Conservation (phyloP, 2,329 filamentous ascomycete genomes). For the Microdochium paspali region DNA sequence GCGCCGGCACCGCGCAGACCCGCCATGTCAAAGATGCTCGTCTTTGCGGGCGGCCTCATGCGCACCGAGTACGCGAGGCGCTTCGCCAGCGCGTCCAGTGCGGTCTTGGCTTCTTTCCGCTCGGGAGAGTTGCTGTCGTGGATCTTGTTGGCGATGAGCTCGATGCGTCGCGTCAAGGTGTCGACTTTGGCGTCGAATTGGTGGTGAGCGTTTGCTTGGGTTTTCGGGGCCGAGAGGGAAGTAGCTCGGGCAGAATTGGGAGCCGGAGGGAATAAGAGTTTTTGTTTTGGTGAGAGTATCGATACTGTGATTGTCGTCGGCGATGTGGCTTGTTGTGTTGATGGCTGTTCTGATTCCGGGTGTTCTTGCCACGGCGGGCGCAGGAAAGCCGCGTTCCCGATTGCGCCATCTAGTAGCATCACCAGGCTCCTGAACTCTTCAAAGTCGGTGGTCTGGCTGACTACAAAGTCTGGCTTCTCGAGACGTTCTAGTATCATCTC, state of each 20-base stretch:
- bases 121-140: slow-evolving; percentile 57
- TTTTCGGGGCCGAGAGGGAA: too few relatives aligned
- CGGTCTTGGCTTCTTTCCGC: slow-evolving; percentile 68
- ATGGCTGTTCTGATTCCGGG: too few relatives aligned
- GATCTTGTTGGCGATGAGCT: slow-evolving; percentile 51
- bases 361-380: slow-evolving; percentile 10
- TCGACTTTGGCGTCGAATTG: slow-evolving; percentile 67
- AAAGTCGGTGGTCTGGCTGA: slow-evolving; percentile 55
- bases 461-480: slow-evolving; percentile 35
- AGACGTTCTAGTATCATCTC: slow-evolving; percentile 36
- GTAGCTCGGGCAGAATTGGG: too few relatives aligned
- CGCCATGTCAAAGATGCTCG: slow-evolving; percentile 35
- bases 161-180: slow-evolving; percentile 49
- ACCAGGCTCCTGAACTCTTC: slow-evolving; percentile 55
- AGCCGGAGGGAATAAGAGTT: too few relatives aligned
- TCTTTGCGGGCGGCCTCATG: slow-evolving; percentile 47
- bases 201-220: slow-evolving; percentile 19
- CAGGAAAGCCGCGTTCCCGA: slow-evolving; percentile 51
- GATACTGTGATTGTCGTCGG: slow-evolving; percentile 6
- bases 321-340: too few relatives aligned
- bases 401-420: slow-evolving; percentile 61
- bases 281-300: too few relatives aligned
- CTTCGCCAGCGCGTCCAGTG: slow-evolving; percentile 64
- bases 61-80: slow-evolving; percentile 64
- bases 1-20: slow-evolving; percentile 1